These are phyloP conservation scores for Fusarium lyarnte DNA, from an alignment of 2,329 filamentous ascomycete genomes.

Conservation along the genomic window DNA sequence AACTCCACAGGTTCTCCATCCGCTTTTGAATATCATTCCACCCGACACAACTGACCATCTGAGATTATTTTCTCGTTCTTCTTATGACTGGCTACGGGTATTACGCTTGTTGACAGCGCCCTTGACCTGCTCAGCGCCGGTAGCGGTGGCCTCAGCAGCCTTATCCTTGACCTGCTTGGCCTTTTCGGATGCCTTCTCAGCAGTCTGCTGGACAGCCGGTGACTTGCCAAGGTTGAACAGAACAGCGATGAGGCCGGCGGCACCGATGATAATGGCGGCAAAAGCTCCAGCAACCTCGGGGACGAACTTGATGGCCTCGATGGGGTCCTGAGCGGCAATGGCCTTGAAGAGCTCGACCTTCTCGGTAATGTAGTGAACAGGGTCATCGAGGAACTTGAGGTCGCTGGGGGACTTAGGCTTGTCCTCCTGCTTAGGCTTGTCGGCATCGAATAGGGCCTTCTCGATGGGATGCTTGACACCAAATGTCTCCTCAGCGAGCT, in stretches of 20 bases:
- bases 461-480: slow-evolving; percentile 87
- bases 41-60: background rate
- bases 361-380: slow-evolving; percentile 86
- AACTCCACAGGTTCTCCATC: slow-evolving; percentile 1
- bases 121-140: slow-evolving; percentile 78
- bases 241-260: slow-evolving; percentile 76
- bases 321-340: slow-evolving; percentile 81
- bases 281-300: slow-evolving; percentile 90
- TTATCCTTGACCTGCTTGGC: slow-evolving; percentile 76
- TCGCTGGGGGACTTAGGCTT: slow-evolving; percentile 77
- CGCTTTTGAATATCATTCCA: slow-evolving; percentile 10
- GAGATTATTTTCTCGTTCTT: background rate
- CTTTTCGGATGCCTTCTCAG: slow-evolving; percentile 72
- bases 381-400: slow-evolving; percentile 91
- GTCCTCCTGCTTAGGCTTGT: slow-evolving; percentile 76
- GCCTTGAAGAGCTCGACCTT: slow-evolving; percentile 92
- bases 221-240: slow-evolving; percentile 72
- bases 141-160: slow-evolving; percentile 66
- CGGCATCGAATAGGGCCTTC: slow-evolving; percentile 79
- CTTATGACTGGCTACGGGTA: slow-evolving; percentile 65
- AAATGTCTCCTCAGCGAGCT: slow-evolving; percentile 89
- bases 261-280: slow-evolving; percentile 73
- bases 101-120: slow-evolving; percentile 72
- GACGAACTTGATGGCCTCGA: slow-evolving; percentile 87
- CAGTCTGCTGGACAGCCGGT: slow-evolving; percentile 78